Percentiles rank a stretch among this genome's conserved stretches.
phyloP scores from a whole-genome alignment of 2,329 filamentous ascomycete species.

The Aureobasidium sp. region DNA sequence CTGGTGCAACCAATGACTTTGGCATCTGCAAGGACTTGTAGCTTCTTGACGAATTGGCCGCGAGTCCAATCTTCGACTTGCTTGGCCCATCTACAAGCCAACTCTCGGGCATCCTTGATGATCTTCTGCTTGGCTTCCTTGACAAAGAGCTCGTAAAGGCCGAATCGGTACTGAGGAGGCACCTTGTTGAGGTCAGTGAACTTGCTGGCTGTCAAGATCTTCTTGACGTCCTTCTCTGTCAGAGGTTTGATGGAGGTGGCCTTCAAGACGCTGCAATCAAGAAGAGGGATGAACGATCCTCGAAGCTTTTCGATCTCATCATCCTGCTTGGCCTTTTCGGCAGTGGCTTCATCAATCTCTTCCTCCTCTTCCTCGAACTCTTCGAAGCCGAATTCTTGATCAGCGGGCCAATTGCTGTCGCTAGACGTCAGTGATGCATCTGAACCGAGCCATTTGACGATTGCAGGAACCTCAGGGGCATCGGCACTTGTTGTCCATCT shows the following conservation, averaged over 20 bases:
- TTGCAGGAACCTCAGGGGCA: background rate
- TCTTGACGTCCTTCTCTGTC: background rate
- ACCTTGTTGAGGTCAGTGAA: conserved; percentile 54
- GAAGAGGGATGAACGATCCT: conserved; percentile 25
- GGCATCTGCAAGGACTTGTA: conserved; percentile 51
- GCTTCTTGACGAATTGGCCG: conserved; percentile 52
- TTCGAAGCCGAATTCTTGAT: conserved; percentile 37
- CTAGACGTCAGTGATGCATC: background rate
- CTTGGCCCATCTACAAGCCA: conserved; percentile 44
- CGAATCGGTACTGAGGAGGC: conserved; percentile 46
- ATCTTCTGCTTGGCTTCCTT: conserved; percentile 44
- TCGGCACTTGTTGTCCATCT: background rate
- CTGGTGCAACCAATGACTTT: conserved; percentile 63
- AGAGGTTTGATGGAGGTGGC: background rate
- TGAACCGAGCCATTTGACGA: conserved; percentile 7
- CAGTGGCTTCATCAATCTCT: conserved; percentile 52
- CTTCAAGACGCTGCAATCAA: background rate
- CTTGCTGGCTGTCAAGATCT: background rate
- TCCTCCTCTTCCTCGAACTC: conserved; percentile 56
- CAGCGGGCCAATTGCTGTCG: background rate
- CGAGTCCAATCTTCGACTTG: conserved; percentile 47
- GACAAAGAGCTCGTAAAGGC: conserved; percentile 60
- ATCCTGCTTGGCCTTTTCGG: conserved; percentile 45
- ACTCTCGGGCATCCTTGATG: conserved; percentile 38
- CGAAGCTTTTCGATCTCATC: conserved; percentile 45